Percentiles rank a stretch among this genome's conserved stretches.
Conservation (phyloP, 2,329 filamentous ascomycete genomes). For the Lasiodiplodia sp. region DNA sequence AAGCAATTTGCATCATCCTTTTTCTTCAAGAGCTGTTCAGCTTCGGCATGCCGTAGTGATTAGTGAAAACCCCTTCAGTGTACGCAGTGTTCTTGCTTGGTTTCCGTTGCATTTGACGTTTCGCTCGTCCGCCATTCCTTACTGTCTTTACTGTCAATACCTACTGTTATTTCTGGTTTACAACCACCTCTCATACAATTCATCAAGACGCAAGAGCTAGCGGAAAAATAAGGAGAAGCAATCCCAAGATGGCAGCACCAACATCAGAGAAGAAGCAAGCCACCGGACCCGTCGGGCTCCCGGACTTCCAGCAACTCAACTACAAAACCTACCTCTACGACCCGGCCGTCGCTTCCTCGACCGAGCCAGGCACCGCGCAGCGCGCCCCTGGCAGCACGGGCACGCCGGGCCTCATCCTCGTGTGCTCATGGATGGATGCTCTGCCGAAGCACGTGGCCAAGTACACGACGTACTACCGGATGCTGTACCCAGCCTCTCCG, state of each 20-base stretch:
- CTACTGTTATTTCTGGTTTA: background rate
- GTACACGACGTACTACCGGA: slow-evolving; percentile 43
- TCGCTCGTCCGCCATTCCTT: background rate
- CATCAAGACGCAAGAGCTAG: background rate
- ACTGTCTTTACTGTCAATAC: background rate
- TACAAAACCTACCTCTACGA: slow-evolving; percentile 46
- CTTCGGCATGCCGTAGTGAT: background rate
- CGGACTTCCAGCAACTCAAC: slow-evolving; percentile 43
- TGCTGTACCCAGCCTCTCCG: slow-evolving; percentile 41
- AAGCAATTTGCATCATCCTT: background rate
- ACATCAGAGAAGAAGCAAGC: background rate
- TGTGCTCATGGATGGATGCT: slow-evolving; percentile 47
- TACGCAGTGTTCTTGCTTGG: background rate
- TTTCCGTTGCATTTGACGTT: background rate
- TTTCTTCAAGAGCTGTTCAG: background rate
- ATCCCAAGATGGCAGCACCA: background rate
- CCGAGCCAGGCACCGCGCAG: slow-evolving; percentile 5
- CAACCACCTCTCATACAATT: background rate
- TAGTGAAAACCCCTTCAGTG: background rate
- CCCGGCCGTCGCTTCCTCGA: slow-evolving; percentile 30
- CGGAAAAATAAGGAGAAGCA: background rate
- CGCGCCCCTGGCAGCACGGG: slow-evolving; percentile 18
- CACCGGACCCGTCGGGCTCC: slow-evolving; percentile 29
- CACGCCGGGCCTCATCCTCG: slow-evolving; percentile 39
- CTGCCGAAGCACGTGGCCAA: slow-evolving; percentile 47